Conservation (phyloP, 441 rosid genomes). For the Arabidopsis hybrid region DNA sequence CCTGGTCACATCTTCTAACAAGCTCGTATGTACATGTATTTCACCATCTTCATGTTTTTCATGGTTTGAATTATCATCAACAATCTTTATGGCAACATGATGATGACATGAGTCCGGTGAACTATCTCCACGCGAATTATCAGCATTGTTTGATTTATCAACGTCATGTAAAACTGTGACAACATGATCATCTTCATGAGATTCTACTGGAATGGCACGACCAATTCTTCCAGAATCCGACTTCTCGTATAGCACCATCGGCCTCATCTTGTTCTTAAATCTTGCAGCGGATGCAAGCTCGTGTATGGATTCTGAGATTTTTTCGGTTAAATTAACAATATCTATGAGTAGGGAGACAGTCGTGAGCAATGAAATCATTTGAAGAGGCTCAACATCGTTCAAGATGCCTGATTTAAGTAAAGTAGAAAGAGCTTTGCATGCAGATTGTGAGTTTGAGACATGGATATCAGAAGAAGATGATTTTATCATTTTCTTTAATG, state of each 20-base stretch:
- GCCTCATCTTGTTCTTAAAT: constrained; percentile 44
- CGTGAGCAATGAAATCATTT: constrained; percentile 47
- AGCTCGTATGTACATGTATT: constrained; percentile 31
- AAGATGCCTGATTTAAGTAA: constrained; percentile 54
- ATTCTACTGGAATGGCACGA: constrained; percentile 17
- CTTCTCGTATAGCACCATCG: constrained; percentile 37
- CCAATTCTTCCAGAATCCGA: constrained; percentile 17
- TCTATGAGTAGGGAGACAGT: constrained; percentile 58
- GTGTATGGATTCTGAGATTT: constrained; percentile 51
- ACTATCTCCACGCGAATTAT: constrained; percentile 28
- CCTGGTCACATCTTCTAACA: not conserved
- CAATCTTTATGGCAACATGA: constrained; percentile 37
- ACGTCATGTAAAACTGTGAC: constrained; percentile 21
- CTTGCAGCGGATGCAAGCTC: constrained; percentile 58
- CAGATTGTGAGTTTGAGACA: constrained; percentile 48
- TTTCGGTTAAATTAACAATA: constrained; percentile 49
- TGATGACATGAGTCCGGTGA: constrained; percentile 20
- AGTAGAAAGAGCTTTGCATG: constrained; percentile 49
- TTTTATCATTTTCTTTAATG: constrained; percentile 50
- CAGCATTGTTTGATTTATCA: constrained; percentile 23
- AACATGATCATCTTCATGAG: constrained; percentile 31
- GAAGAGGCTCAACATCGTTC: constrained; percentile 50
- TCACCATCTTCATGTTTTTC: constrained; percentile 28
- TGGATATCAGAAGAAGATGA: constrained; percentile 45
- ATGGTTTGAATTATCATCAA: constrained; percentile 4